Conservation (phyloP, 1,139 yeast species). For the Saccharomyces hybrid region DNA sequence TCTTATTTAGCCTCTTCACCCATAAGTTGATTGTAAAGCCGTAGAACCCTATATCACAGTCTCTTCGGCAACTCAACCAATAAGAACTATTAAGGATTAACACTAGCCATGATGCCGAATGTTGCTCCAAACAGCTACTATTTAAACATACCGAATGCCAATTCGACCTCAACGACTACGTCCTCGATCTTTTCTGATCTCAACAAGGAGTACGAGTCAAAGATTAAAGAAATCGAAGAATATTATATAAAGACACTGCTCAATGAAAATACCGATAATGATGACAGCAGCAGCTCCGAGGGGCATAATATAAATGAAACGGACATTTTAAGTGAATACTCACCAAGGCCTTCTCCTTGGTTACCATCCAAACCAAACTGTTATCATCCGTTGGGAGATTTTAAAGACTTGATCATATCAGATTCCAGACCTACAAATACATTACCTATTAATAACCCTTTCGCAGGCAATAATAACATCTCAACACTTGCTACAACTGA, state of each 20-base stretch:
- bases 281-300: neutral
- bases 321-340: neutral
- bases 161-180: constrained; percentile 12
- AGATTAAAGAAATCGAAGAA: constrained; percentile 30
- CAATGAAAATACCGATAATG: constrained; percentile 16
- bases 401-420: neutral
- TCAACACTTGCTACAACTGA: neutral
- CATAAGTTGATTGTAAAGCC: neutral
- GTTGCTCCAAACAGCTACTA: constrained; percentile 4
- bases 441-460: neutral
- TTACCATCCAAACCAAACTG: neutral
- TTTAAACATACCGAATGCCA: neutral
- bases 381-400: neutral
- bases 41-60: neutral
- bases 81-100: neutral
- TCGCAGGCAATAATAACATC: neutral
- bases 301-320: neutral
- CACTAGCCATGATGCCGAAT: neutral
- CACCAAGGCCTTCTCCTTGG: neutral
- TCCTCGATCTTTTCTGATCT: constrained; percentile 25
- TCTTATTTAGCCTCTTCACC: neutral
- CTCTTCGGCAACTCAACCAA: neutral
- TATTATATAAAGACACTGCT: constrained; percentile 29
- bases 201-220: constrained; percentile 18
- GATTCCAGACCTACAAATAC: neutral